Percentiles rank a stretch among this genome's conserved stretches.
phyloP scores from a whole-genome alignment of 208 protist species.

The Acanthamoeba quina region DNA sequence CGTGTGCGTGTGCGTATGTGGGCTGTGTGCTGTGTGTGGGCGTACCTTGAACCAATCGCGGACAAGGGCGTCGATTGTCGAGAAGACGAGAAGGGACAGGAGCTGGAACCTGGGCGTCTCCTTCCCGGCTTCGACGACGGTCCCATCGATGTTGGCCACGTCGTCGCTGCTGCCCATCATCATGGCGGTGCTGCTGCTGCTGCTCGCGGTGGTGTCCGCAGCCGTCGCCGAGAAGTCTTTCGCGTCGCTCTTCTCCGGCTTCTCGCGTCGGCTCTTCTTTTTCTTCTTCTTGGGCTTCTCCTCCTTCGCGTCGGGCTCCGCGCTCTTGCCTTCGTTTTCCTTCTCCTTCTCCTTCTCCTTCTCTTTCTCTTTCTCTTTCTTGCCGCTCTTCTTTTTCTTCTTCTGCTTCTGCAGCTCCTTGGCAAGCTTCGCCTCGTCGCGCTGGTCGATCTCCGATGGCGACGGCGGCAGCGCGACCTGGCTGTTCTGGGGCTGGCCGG shows the following conservation, averaged over 20 bases:
- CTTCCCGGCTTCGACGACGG: neutral
- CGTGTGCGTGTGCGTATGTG: too few species aligned
- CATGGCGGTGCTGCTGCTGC: too few species aligned
- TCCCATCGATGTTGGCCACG: neutral
- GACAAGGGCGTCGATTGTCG: conserved; percentile 20
- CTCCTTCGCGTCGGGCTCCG: neutral
- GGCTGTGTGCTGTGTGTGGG: too few species aligned
- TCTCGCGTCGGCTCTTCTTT: neutral
- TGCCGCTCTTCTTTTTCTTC: neutral
- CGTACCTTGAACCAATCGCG: conserved; percentile 48
- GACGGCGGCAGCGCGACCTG: neutral
- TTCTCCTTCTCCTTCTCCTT: too few species aligned
- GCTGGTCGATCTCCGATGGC: neutral
- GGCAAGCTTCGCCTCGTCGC: neutral
- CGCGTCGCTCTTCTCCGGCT: neutral
- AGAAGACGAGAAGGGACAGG: conserved; percentile 47
- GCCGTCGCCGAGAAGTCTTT: too few species aligned
- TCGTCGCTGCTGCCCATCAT: neutral
- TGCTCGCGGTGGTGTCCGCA: neutral
- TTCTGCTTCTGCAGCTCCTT: neutral
- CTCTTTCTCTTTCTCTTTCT: neutral
- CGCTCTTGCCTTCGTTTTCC: neutral
- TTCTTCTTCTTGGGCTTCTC: neutral
- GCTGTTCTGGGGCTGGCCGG: neutral
- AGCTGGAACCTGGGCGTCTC: conserved; percentile 23